phyloP scores from a whole-genome alignment of 306 rosid genomes.

The Pachyrhizus erosus region DNA sequence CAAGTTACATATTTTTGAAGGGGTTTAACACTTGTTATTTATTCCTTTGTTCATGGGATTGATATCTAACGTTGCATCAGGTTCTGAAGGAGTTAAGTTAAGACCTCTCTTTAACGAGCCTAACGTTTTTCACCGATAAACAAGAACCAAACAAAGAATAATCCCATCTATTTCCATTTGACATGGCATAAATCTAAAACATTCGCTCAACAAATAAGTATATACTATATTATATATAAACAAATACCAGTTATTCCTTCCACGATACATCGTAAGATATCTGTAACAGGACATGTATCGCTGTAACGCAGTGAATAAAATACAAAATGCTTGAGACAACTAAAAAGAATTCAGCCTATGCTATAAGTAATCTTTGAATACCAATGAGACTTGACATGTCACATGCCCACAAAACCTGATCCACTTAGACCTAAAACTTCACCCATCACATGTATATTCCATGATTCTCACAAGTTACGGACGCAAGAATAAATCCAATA shows the following conservation, averaged over 20 bases:
- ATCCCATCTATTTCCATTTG: not conserved
- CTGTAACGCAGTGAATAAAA: conserved; percentile 1
- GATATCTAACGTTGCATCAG: not conserved
- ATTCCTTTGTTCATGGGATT: not conserved
- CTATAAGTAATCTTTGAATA: conserved; percentile 31
- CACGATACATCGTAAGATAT: conserved; percentile 1
- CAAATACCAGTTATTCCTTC: not conserved
- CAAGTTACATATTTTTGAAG: not conserved
- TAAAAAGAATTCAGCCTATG: conserved; percentile 46
- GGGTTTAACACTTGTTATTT: not conserved
- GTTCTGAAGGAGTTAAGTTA: not conserved
- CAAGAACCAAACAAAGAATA: not conserved
- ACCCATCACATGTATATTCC: conserved; percentile 31
- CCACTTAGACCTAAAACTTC: conserved; percentile 7
- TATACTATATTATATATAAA: conserved; percentile 7
- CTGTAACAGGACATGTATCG: conserved; percentile 20
- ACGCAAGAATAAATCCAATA: conserved; percentile 95
- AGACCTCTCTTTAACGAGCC: not conserved
- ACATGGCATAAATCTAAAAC: not conserved
- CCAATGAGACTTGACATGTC: not conserved
- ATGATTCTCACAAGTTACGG: conserved; percentile 63
- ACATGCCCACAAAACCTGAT: conserved; percentile 46
- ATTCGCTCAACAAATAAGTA: not conserved
- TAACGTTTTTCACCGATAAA: not conserved
- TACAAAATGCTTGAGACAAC: conserved; percentile 16